These are phyloP conservation scores for Hanseniaspora sp. DNA, from an alignment of 1,139 yeast genomes.

Conservation along the genomic window DNA sequence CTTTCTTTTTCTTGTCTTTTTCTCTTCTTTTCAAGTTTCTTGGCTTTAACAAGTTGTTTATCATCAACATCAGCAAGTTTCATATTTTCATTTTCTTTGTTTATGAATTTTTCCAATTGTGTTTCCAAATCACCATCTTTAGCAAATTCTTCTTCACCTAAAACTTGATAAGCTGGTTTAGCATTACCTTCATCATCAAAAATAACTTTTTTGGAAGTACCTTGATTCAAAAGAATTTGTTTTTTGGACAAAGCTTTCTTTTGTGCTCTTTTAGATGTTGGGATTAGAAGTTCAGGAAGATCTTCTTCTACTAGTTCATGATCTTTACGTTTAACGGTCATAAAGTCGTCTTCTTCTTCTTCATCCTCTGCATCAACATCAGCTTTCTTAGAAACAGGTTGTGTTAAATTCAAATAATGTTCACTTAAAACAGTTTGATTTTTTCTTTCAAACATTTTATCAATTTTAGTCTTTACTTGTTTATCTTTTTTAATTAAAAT, in stretches of 20 bases:
- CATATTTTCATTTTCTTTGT: conserved; percentile 60
- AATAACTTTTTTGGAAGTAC: conserved; percentile 64
- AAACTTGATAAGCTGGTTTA: conserved; percentile 82
- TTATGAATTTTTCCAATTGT: conserved; percentile 59
- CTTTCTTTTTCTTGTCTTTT: conserved; percentile 72
- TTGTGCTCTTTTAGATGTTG: conserved; percentile 76
- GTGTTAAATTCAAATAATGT: conserved; percentile 65
- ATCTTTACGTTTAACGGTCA: conserved; percentile 66
- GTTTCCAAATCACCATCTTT: conserved; percentile 60
- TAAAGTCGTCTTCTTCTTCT: conserved; percentile 57
- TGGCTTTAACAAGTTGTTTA: conserved; percentile 68
- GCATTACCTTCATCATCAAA: conserved; percentile 93
- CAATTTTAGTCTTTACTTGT: conserved; percentile 74
- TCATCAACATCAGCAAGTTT: conserved; percentile 61
- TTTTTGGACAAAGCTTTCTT: conserved; percentile 84
- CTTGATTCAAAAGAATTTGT: conserved; percentile 51
- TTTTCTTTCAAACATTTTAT: conserved; percentile 88
- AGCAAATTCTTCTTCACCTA: conserved; percentile 77
- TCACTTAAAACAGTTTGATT: conserved; percentile 88
- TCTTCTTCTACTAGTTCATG: conserved; percentile 58
- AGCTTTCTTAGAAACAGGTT: conserved; percentile 29
- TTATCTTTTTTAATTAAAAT: conserved; percentile 32
- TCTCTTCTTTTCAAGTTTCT: conserved; percentile 80
- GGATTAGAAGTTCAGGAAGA: conserved; percentile 46
- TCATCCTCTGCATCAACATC: conserved; percentile 24